Conservation (phyloP, 2,329 filamentous ascomycete genomes). For the Cordyceps tenuipes region DNA sequence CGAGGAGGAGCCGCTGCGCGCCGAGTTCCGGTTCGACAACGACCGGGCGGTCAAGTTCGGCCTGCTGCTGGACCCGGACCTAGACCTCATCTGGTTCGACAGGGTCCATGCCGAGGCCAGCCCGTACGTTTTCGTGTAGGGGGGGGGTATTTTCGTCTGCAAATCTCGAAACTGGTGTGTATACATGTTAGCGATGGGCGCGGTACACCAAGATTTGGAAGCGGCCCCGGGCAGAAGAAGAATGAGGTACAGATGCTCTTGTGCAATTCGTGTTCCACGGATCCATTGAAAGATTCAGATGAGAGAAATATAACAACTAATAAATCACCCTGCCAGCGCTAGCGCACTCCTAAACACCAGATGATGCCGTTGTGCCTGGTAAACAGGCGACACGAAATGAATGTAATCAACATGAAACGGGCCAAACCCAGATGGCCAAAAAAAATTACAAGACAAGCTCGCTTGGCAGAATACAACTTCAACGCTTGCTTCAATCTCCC, state of each 20-base stretch:
- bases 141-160: neutral
- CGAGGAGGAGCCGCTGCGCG: neutral
- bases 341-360: slow-evolving; percentile 9
- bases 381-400: neutral
- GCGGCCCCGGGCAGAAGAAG: neutral
- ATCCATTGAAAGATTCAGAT: neutral
- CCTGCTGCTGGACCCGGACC: neutral
- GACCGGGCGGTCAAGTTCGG: slow-evolving; percentile 1
- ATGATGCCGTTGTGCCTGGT: slow-evolving; percentile 8
- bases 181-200: neutral
- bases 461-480: neutral
- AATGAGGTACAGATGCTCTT: neutral
- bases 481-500: slow-evolving; percentile 16
- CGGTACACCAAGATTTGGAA: neutral
- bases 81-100: slow-evolving; percentile 3
- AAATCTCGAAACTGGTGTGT: neutral
- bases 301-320: neutral
- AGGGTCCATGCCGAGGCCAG: neutral
- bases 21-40: slow-evolving; percentile 3
- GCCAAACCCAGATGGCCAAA: neutral
- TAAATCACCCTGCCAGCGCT: neutral
- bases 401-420: neutral
- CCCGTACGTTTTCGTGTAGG: neutral
- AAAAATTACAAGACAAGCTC: neutral
- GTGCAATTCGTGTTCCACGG: neutral